Evolutionary conservation across 139 green algal genomes (phyloP), one percentile per base, ranked within the genome.

Genomic region (Chlorella vulgaris): DNA sequence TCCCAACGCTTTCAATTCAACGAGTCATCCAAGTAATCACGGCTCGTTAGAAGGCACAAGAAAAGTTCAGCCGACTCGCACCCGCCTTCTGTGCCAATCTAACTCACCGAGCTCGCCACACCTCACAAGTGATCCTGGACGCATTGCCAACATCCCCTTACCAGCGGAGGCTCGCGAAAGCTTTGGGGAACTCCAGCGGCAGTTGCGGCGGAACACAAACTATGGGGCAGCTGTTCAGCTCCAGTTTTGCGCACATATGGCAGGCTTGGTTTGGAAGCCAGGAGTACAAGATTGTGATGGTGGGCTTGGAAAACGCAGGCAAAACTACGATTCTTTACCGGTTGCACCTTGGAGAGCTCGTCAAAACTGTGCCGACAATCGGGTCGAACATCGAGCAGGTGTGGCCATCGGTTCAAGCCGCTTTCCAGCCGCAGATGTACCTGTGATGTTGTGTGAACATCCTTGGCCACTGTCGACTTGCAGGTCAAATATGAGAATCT

Each of bases 311-410:
- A 82, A 97, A 97, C 74, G 95, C 95, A 4, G 95, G 95, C 19
- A 98, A 98, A 84, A 98, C 95, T 7, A 98, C 95, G 7, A 94
- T 92, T 4, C 83, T 98, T 65, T 98, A 98, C 86, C 93, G 95
- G 58, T 86, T 98, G 55, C 88, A 94, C 67, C 78, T 98, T 29
- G 94, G 94, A 0, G 90, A 98, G 78, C 88, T 91, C 0, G 91
- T 98, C 39, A 81, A 89, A 3, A 95, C 94, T 0, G 89, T 93
- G 7, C 93, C 95, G 3, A 98, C 95, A 0, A 87, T 98, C 0
- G 95, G 95, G 31, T 93, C 87, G 78, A 98, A 98, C 78, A 94
- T 98, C 42, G 94, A 98, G 83, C 86, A 92, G 40, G 83, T 98
- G 10, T 86, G 87, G 38, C 92, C 93, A 53, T 92, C 93, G 38